Evolutionary conservation across 208 protist species (phyloP).

Genomic region (Lotmaria passim): DNA sequence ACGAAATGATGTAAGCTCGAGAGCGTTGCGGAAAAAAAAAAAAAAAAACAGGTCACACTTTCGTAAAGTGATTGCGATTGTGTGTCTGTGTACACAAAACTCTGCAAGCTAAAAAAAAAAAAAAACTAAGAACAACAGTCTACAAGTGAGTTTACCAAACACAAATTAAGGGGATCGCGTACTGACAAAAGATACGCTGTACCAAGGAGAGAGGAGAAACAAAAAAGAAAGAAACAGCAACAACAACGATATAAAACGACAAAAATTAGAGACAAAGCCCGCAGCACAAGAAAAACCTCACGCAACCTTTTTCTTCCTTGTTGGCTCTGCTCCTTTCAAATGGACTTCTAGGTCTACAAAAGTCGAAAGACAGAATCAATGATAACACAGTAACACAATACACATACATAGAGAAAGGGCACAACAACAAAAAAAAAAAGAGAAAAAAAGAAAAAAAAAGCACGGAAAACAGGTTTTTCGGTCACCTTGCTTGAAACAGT

Average conservation of each 20-base stretch:
- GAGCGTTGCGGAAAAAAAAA: too few species aligned
- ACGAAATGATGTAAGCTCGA: too few species aligned
- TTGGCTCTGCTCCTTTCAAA: too few species aligned
- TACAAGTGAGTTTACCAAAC: too few species aligned
- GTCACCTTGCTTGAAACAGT: too few species aligned
- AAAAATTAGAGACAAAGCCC: not conserved
- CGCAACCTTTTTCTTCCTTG: too few species aligned
- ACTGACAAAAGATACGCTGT: not conserved
- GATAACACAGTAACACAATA: not conserved
- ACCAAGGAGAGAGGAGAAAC: not conserved
- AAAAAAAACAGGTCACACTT: too few species aligned
- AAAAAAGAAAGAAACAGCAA: not conserved
- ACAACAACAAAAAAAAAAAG: slow-evolving; percentile 21
- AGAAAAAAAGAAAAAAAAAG: slow-evolving; percentile 1
- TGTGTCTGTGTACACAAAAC: too few species aligned
- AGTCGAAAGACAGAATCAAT: too few species aligned
- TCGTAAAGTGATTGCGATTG: too few species aligned
- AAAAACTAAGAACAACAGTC: slow-evolving; percentile 2
- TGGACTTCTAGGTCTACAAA: not conserved
- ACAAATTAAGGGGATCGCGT: too few species aligned
- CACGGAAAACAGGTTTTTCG: too few species aligned
- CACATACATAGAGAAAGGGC: not conserved
- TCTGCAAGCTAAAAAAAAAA: not conserved
- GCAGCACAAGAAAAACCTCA: not conserved
- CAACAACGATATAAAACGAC: not conserved